Evolutionary conservation across 345 rosid genomes (phyloP).

Genomic region (Raphanus raphanistrum): DNA sequence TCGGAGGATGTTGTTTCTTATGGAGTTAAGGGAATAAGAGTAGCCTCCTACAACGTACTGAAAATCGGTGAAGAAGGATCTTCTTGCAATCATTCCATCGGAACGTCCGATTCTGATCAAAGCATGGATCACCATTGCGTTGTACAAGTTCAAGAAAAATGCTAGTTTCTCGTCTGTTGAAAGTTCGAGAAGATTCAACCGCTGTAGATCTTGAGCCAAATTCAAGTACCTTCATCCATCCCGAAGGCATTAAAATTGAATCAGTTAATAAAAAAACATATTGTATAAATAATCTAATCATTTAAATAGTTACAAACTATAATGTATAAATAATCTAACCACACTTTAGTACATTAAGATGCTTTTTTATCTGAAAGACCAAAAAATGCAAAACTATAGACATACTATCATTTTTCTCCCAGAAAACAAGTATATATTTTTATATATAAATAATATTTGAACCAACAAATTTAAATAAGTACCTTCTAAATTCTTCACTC

Average conservation of each 20-base stretch:
- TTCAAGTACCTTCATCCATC: conserved; percentile 60
- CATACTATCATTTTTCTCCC: too few relatives aligned
- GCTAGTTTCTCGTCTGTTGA: conserved; percentile 62
- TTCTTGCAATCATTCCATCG: conserved; percentile 67
- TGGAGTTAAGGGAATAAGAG: conserved; percentile 59
- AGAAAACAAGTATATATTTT: neutral
- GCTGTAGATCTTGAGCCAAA: conserved; percentile 67
- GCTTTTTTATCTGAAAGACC: neutral
- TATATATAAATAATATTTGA: neutral
- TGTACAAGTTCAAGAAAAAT: conserved; percentile 81
- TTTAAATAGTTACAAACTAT: neutral
- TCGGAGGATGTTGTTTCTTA: conserved; percentile 75
- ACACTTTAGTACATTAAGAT: neutral
- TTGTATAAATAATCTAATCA: neutral
- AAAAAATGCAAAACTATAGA: neutral
- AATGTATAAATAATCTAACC: neutral
- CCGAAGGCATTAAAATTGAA: neutral
- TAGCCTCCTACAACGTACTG: conserved; percentile 78
- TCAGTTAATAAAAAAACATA: neutral
- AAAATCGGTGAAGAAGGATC: conserved; percentile 64
- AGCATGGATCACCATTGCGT: conserved; percentile 94
- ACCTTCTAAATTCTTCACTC: conserved; percentile 90
- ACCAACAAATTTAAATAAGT: neutral
- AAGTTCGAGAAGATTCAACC: conserved; percentile 58
- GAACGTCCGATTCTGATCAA: conserved; percentile 65